Evolutionary conservation across 805 yeast species (phyloP).

Genomic region (Sungouiella blattae): DNA sequence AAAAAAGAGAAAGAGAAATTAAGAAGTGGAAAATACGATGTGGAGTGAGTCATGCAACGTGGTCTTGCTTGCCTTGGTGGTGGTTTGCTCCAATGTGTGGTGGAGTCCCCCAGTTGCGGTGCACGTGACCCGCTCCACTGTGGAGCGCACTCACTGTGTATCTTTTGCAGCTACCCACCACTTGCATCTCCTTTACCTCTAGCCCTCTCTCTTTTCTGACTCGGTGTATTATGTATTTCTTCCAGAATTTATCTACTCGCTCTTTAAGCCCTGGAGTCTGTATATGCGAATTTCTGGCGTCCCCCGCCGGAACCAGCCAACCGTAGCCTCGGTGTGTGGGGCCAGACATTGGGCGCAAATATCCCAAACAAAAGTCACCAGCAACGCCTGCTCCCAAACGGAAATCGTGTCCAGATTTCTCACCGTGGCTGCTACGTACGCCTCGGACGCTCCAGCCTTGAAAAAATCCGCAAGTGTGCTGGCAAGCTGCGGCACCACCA

Average conservation of each 20-base stretch:
- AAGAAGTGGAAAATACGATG: too few species aligned
- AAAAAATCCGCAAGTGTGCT: conserved; percentile 42
- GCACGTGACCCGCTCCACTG: too few species aligned
- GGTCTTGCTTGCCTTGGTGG: too few species aligned
- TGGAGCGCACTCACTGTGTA: too few species aligned
- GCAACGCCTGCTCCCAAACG: conserved; percentile 27
- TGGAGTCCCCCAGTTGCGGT: too few species aligned
- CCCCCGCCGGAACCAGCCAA: conserved; percentile 13
- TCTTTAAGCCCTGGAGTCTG: conserved; percentile 3
- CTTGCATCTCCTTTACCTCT: background rate
- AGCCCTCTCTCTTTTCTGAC: too few species aligned
- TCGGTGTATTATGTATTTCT: too few species aligned
- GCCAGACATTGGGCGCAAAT: conserved; percentile 2
- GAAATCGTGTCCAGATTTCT: conserved; percentile 46
- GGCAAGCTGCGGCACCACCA: conserved; percentile 54
- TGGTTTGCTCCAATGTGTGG: too few species aligned
- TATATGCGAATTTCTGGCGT: conserved; percentile 17
- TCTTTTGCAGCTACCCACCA: too few species aligned
- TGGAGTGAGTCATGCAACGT: too few species aligned
- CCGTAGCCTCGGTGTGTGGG: conserved; percentile 7
- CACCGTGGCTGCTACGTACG: conserved; percentile 69
- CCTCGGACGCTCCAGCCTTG: conserved; percentile 23
- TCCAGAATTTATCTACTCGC: too few species aligned
- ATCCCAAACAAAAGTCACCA: conserved; percentile 9
- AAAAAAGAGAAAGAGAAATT: too few species aligned